These are phyloP conservation scores for Chlamydomonas urium DNA, from an alignment of 139 green algal species.

Conservation along the genomic window DNA sequence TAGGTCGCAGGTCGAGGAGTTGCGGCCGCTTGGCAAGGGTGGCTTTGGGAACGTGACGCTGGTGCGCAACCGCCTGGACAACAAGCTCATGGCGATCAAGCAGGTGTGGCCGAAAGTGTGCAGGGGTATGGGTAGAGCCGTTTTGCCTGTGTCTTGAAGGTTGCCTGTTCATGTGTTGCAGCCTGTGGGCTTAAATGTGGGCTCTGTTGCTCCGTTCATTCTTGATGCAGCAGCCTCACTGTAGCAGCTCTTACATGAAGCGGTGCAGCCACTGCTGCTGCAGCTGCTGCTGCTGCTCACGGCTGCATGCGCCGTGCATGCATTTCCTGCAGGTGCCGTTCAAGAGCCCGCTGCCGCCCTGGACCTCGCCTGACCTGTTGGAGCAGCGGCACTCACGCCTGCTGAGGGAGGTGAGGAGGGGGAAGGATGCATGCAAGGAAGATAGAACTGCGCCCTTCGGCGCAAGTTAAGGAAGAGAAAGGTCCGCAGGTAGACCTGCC, in stretches of 20 bases:
- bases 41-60: conserved; percentile 30
- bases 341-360: conserved; percentile 29
- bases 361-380: conserved; percentile 17
- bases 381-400: conserved; percentile 23
- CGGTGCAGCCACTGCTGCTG: not conserved
- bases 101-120: not conserved
- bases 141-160: not conserved
- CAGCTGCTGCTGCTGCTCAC: not conserved
- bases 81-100: conserved; percentile 19
- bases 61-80: conserved; percentile 26
- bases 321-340: conserved; percentile 26
- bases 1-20: conserved; percentile 25
- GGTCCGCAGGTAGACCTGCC: not conserved
- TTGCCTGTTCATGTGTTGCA: not conserved
- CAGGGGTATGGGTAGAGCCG: not conserved
- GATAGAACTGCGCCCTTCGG: not conserved
- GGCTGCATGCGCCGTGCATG: not conserved
- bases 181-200: not conserved
- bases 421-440: not conserved
- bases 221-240: not conserved
- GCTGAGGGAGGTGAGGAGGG: conserved; percentile 27
- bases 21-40: conserved; percentile 24
- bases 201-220: not conserved
- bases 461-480: not conserved
- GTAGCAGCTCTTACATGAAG: not conserved